Evolutionary conservation across 495 filamentous ascomycete genomes (phyloP).

Genomic region (Aspergillus ellipticus): DNA sequence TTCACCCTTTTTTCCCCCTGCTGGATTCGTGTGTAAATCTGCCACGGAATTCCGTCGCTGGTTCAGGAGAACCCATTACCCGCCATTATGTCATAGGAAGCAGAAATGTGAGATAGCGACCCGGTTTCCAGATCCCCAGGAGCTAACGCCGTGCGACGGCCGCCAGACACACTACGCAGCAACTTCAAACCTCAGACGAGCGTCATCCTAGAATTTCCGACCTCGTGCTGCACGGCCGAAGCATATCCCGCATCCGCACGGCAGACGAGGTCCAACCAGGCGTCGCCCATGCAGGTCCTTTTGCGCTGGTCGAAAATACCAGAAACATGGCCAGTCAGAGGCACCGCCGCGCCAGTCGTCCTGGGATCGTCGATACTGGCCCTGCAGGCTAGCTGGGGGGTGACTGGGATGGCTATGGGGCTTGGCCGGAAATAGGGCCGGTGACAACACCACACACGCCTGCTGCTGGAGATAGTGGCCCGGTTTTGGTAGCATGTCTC

Average conservation of each 20-base stretch:
- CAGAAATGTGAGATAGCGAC: too few relatives aligned
- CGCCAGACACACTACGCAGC: not conserved
- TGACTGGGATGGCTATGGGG: constrained; percentile 1
- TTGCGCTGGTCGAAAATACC: constrained; percentile 14
- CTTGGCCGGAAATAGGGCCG: constrained; percentile 8
- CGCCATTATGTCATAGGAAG: too few relatives aligned
- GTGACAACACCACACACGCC: not conserved
- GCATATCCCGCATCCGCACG: not conserved
- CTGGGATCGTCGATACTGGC: constrained; percentile 10
- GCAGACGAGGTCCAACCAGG: constrained; percentile 8
- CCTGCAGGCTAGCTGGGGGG: constrained; percentile 7
- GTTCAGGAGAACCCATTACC: too few relatives aligned
- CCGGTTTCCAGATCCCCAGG: not conserved
- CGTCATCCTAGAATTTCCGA: constrained; percentile 3
- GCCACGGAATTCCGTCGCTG: too few relatives aligned
- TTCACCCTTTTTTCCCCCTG: too few relatives aligned
- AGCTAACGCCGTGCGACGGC: not conserved
- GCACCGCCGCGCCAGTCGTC: not conserved
- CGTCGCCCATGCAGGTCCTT: constrained; percentile 5
- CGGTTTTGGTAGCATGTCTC: constrained; percentile 7
- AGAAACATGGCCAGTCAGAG: constrained; percentile 22
- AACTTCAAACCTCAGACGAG: not conserved
- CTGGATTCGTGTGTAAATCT: too few relatives aligned
- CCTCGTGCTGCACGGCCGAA: not conserved
- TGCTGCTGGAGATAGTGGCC: not conserved